Base-by-base conservation (phyloP, 495 filamentous ascomycete genomes). In the Trichoderma virens region DNA sequence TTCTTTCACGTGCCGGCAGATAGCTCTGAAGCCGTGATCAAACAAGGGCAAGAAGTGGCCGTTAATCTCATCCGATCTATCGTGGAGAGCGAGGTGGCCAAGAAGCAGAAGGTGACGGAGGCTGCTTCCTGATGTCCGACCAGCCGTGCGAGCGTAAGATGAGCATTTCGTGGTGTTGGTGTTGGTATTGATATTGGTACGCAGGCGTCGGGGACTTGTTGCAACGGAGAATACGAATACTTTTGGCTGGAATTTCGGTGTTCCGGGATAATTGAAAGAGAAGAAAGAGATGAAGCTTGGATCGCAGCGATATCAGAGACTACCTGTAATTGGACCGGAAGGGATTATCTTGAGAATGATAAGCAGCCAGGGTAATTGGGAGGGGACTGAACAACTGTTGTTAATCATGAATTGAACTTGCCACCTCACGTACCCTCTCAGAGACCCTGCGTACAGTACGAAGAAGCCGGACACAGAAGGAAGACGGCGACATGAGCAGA, bases 1-100 rank as follows among this genome's bases (percentile, higher is more conserved):
- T 96, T 96, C 70, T 74, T 93, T 63, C 92, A 96, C 70, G 89
- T 95, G 2, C 92, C 92, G 8, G 79, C 80, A 11, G 80, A 85
- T 4, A 72, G 78, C 31, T 78, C 80, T 25, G 77, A 86, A 69
- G 76, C 76, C 20, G 79, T 80, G 67, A 70, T 94, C 18, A 71
- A 78, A 43, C 74, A 74, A 9, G 92, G 92, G 1, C 81, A 77
- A 60, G 80, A 85, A 62, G 79, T 90, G n/a, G 78, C 86, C 6
- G 66, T 89, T 65, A 86, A 85, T 64, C 70, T 96, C 68, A 88
- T 95, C 31, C 80, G 85, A 69, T 80, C 89, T 6, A 76, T 93
- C 69, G 85, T 70, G 25, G 78, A 81, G 72, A 73, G 73, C 60
- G 77, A 80, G 67, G 28, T 75, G 41, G 64, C 59, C 5, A 30